These are phyloP conservation scores for Castanea crenata DNA, from an alignment of 306 rosid genomes.

Conservation along the genomic window DNA sequence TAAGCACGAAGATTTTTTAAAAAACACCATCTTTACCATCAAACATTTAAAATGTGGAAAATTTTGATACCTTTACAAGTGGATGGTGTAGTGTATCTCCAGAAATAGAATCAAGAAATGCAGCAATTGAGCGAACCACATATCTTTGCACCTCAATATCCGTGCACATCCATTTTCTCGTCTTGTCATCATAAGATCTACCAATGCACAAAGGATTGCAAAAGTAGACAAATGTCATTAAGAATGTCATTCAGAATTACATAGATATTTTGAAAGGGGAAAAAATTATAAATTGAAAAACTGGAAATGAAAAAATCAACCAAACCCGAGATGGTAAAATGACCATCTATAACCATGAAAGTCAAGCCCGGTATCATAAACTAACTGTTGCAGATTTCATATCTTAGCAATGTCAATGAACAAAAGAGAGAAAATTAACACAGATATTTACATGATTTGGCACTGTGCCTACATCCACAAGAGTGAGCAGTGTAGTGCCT, in stretches of 20 bases:
- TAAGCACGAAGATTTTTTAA: neutral
- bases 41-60: neutral
- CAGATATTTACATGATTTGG: too few relatives aligned
- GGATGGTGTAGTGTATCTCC: slow-evolving; percentile 39
- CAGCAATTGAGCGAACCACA: slow-evolving; percentile 52
- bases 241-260: neutral
- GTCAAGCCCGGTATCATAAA: neutral
- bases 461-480: too few relatives aligned
- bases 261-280: neutral
- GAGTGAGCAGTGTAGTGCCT: too few relatives aligned
- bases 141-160: slow-evolving; percentile 77
- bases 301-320: neutral
- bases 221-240: neutral
- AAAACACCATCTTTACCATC: too few relatives aligned
- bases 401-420: too few relatives aligned
- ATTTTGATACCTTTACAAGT: slow-evolving; percentile 53
- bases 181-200: slow-evolving; percentile 49
- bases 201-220: neutral
- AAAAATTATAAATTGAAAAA: neutral
- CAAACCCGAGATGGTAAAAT: neutral
- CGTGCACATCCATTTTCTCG: slow-evolving; percentile 58
- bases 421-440: too few relatives aligned
- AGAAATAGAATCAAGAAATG: slow-evolving; percentile 66
- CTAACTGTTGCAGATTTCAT: too few relatives aligned
- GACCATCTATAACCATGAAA: neutral